Base-by-base conservation (phyloP, 1,284 basidiomycete genomes). In the Dichomitus squalens region DNA sequence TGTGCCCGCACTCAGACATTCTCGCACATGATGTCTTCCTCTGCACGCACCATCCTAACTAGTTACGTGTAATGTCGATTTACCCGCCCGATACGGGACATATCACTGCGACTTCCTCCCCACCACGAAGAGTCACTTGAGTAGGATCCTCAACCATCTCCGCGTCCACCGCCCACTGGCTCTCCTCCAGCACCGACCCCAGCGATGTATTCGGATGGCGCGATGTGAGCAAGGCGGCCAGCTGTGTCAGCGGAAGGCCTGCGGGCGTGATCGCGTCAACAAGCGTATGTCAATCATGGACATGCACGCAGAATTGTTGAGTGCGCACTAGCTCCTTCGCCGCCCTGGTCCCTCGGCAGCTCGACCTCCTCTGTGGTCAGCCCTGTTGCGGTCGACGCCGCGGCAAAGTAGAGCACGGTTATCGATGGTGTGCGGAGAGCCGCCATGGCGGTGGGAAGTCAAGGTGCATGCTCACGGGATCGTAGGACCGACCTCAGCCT, bases 31-130 rank as follows among this genome's bases (percentile, higher is more conserved):
- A 31, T 31, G 6, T 6, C 5, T 31, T 36, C 7, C 14, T 4
- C 20, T 40, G 8, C 18, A 20, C 23, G 41, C 25, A n/a, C n/a
- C n/a, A n/a, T n/a, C n/a, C n/a, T n/a, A n/a, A n/a, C n/a, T n/a
- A n/a, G n/a, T n/a, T n/a, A 31, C 29, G 29, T 31, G 29, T 31
- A 31, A 11, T n/a, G n/a, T n/a, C n/a, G n/a, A n/a, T 16, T 67
- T 62, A 92, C 23, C 90, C 90, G 6, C 92, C 92, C 53, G 88
- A 91, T 0, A 93, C 91, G 5, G 90, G 92, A 63, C 88, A 90
- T 47, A 94, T 93, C 31, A 92, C 79, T 20, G 87, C 90, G 4
- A 93, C 83, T 65, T 90, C 87, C 69, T 93, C 89, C 12, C 90
- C 90, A 8, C 88, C 88, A 38, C 72, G 78, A 43, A 93, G 70